Evolutionary conservation across 495 filamentous ascomycete genomes (phyloP).

Genomic region (Cudoniella acicularis): DNA sequence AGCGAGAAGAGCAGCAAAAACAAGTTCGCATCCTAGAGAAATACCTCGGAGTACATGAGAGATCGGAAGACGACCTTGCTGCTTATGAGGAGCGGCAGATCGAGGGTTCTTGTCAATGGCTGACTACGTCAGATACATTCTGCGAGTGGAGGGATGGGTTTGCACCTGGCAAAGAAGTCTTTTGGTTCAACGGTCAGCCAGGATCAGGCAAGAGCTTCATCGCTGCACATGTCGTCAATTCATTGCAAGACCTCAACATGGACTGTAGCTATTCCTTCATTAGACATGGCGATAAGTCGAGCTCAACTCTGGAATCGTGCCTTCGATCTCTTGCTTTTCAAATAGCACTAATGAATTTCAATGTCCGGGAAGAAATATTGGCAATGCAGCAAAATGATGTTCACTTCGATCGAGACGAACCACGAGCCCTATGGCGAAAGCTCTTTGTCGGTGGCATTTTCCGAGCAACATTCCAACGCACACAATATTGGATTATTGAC

Average conservation of each 20-base stretch:
- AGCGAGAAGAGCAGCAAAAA: too few species aligned
- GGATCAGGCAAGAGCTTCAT: slow-evolving; percentile 37
- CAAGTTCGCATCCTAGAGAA: too few species aligned
- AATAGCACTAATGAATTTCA: slow-evolving; percentile 13
- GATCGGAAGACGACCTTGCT: too few species aligned
- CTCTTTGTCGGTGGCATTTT: slow-evolving; percentile 17
- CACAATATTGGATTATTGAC: slow-evolving; percentile 22
- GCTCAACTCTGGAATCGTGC: slow-evolving; percentile 16
- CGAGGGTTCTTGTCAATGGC: neutral
- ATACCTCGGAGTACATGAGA: too few species aligned
- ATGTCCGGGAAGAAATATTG: neutral
- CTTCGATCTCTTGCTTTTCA: slow-evolving; percentile 34
- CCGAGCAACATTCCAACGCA: neutral
- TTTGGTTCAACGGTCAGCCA: slow-evolving; percentile 31
- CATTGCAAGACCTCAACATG: slow-evolving; percentile 20
- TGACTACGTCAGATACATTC: neutral
- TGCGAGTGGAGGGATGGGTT: neutral
- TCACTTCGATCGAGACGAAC: slow-evolving; percentile 6
- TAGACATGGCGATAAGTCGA: slow-evolving; percentile 21
- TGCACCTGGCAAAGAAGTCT: neutral
- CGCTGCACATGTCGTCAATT: slow-evolving; percentile 30
- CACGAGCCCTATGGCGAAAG: slow-evolving; percentile 18
- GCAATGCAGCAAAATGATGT: neutral
- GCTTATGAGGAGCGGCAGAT: too few species aligned
- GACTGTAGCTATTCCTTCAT: slow-evolving; percentile 37